Percentiles rank a stretch among this genome's conserved stretches.
phyloP scores from a whole-genome alignment of 495 filamentous ascomycete genomes.

The Podospora didyma region DNA sequence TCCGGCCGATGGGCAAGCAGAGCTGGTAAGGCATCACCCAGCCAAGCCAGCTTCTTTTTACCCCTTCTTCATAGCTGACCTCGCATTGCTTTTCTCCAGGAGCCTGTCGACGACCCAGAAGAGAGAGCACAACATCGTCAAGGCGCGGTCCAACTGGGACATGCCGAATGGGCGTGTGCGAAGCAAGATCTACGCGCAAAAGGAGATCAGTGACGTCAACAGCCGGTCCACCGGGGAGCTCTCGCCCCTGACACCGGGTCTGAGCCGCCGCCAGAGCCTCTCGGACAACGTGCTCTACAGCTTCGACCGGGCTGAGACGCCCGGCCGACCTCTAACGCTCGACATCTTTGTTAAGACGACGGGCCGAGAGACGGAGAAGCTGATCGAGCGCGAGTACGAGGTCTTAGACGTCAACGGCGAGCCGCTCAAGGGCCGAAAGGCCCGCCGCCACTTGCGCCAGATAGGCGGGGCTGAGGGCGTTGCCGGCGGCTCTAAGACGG shows the following conservation, averaged over 20 bases:
- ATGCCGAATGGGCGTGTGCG: constrained; percentile 17
- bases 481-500: background rate
- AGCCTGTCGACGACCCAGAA: constrained; percentile 3
- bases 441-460: constrained; percentile 33
- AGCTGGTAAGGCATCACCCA: constrained; percentile 5
- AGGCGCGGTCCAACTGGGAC: constrained; percentile 19
- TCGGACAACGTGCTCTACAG: constrained; percentile 40
- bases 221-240: constrained; percentile 16
- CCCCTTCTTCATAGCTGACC: background rate
- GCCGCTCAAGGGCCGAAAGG: constrained; percentile 39
- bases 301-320: constrained; percentile 40
- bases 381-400: constrained; percentile 48
- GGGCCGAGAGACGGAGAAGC: constrained; percentile 37
- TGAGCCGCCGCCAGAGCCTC: constrained; percentile 18
- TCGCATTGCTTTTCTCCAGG: background rate
- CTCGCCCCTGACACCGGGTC: constrained; percentile 14
- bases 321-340: constrained; percentile 33
- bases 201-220: constrained; percentile 29
- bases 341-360: constrained; percentile 42
- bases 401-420: constrained; percentile 43
- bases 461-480: constrained; percentile 1
- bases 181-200: constrained; percentile 24
- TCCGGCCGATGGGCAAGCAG: constrained; percentile 20
- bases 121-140: constrained; percentile 34
- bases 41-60: background rate